Percentiles rank a stretch among this genome's conserved stretches.
These are phyloP conservation scores for Elsinoe batatas DNA, from an alignment of 2,329 filamentous ascomycete species.

Conservation along the genomic window DNA sequence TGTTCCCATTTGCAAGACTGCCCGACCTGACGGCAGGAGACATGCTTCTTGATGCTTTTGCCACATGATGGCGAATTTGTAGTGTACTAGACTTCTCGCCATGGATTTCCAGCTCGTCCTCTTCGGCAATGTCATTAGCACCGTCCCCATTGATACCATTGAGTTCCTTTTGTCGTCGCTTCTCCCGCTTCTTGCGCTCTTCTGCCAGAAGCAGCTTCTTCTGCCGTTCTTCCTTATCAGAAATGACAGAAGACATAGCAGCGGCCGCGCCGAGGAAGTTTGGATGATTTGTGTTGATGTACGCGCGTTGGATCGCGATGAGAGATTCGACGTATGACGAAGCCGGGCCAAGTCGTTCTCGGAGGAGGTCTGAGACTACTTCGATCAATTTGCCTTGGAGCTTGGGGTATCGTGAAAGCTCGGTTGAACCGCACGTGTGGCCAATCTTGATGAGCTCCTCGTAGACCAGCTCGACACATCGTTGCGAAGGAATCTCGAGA, in stretches of 20 bases:
- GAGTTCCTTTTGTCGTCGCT: constrained; percentile 71
- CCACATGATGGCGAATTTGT: constrained; percentile 50
- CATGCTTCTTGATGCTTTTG: constrained; percentile 62
- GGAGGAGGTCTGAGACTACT: constrained; percentile 88
- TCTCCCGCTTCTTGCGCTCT: constrained; percentile 73
- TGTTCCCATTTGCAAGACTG: constrained; percentile 48
- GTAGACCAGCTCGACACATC: constrained; percentile 95
- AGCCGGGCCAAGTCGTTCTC: constrained; percentile 81
- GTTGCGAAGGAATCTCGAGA: constrained; percentile 84
- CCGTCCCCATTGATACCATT: constrained; percentile 65
- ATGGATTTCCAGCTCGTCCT: constrained; percentile 38
- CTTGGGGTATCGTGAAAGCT: constrained; percentile 82
- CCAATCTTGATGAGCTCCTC: constrained; percentile 99
- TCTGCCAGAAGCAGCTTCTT: constrained; percentile 69
- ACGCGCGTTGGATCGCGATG: constrained; percentile 93
- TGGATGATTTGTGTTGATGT: constrained; percentile 98
- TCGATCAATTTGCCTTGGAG: constrained; percentile 96
- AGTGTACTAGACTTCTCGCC: constrained; percentile 43
- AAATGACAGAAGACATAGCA: constrained; percentile 94
- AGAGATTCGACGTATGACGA: constrained; percentile 90
- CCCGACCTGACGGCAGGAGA: constrained; percentile 62
- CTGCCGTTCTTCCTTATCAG: constrained; percentile 88
- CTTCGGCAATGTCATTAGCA: constrained; percentile 55
- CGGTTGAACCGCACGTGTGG: constrained; percentile 93
- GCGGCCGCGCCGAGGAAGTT: constrained; percentile 96